Conservation (phyloP, 1,284 basidiomycete genomes). For the Ustilago crameri region DNA sequence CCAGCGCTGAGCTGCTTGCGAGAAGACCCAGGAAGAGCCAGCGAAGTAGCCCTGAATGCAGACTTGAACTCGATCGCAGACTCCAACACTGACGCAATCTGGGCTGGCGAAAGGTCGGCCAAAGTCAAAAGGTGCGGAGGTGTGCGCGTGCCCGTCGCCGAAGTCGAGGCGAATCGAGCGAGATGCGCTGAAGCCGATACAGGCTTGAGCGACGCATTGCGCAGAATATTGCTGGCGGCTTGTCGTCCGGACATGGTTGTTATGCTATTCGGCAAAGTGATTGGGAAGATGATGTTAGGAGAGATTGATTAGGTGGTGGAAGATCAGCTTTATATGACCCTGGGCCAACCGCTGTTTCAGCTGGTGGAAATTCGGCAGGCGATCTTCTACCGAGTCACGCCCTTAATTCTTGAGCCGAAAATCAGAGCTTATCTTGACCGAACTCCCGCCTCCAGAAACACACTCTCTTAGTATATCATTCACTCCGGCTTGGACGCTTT, state of each 20-base stretch:
- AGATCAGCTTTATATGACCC: not conserved
- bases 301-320: not conserved
- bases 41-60: constrained; percentile 73
- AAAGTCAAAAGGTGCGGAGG: constrained; percentile 76
- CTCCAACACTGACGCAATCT: constrained; percentile 76
- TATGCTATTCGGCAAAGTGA: too few species aligned
- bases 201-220: constrained; percentile 1
- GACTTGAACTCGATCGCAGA: constrained; percentile 77
- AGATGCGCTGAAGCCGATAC: constrained; percentile 1
- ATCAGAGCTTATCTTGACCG: too few species aligned
- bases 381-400: too few species aligned
- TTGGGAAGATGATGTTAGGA: constrained; percentile 5
- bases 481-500: too few species aligned
- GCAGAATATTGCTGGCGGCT: constrained; percentile 14
- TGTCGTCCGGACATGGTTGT: constrained; percentile 34
- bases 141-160: constrained; percentile 6
- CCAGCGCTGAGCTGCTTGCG: constrained; percentile 40
- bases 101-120: constrained; percentile 79
- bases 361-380: too few species aligned
- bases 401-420: too few species aligned
- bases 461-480: too few species aligned
- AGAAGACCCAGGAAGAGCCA: constrained; percentile 27
- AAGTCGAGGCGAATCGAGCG: constrained; percentile 32
- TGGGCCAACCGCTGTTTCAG: constrained; percentile 13
- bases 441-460: too few species aligned